A percentile compares a stretch with the other conserved stretches of the same genome.
These are phyloP conservation scores for Urochloa ruziziensis DNA, from an alignment of 176 grass and related monocot species.

Conservation along the genomic window DNA sequence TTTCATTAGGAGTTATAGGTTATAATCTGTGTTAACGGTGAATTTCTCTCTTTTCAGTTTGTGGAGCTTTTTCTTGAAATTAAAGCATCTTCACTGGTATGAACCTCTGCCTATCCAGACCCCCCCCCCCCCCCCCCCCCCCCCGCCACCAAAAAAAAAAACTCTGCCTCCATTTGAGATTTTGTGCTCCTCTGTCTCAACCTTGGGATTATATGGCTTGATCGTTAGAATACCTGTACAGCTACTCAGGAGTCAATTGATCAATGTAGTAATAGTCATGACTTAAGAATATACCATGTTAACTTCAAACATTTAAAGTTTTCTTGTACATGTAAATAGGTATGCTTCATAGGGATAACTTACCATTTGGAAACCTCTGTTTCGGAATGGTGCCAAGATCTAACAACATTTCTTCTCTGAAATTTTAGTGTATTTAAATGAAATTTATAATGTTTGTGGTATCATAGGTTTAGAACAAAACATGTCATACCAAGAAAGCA, in stretches of 20 bases:
- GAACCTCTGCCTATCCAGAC: no score
- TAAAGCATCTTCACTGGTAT: conserved; percentile 65
- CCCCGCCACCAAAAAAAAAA: no score
- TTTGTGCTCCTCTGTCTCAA: no score
- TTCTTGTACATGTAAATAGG: not conserved
- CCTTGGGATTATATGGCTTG: not conserved
- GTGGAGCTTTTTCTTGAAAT: conserved; percentile 86
- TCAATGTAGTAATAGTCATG: not conserved
- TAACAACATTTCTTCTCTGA: not conserved
- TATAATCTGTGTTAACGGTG: conserved; percentile 1
- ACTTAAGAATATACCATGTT: not conserved
- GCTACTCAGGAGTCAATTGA: not conserved
- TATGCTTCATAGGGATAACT: not conserved
- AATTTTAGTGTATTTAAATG: not conserved
- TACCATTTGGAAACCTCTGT: not conserved
- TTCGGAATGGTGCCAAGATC: not conserved
- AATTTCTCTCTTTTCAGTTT: conserved; percentile 63
- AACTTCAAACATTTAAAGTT: not conserved
- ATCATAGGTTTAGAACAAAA: conserved; percentile 14
- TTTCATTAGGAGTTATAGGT: conserved; percentile 11
- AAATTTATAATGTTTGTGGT: conserved; percentile 3
- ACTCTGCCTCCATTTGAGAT: no score
- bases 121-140: no score
- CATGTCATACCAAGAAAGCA: not conserved
- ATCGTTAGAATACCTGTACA: not conserved